Evolutionary conservation across 2,329 filamentous ascomycete genomes (phyloP).

Genomic region (Aspergillus bombycis): DNA sequence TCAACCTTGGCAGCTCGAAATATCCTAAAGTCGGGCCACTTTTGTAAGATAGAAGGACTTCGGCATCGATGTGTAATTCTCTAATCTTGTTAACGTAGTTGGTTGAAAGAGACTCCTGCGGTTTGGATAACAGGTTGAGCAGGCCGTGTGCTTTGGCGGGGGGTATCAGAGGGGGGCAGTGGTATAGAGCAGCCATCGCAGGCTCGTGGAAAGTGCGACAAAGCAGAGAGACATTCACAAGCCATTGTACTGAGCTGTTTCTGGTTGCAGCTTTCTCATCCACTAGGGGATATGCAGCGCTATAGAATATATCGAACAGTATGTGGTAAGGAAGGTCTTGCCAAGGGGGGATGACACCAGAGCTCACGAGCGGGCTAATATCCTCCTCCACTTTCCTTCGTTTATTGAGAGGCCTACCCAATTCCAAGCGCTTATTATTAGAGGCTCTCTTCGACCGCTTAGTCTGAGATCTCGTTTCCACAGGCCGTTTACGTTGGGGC

Average conservation of each 20-base stretch:
- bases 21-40: conserved; percentile 57
- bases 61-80: conserved; percentile 69
- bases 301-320: conserved; percentile 70
- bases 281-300: conserved; percentile 63
- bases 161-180: conserved; percentile 65
- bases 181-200: conserved; percentile 72
- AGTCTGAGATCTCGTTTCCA: conserved; percentile 23
- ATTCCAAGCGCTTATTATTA: conserved; percentile 19
- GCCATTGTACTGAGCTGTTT: conserved; percentile 54
- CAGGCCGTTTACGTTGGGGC: conserved; percentile 21
- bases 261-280: conserved; percentile 33
- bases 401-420: conserved; percentile 31
- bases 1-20: conserved; percentile 60
- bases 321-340: conserved; percentile 68
- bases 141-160: conserved; percentile 53
- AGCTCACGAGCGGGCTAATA: conserved; percentile 21
- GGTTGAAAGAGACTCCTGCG: conserved; percentile 53
- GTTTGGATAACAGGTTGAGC: conserved; percentile 58
- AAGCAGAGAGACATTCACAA: conserved; percentile 64
- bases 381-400: conserved; percentile 25
- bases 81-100: conserved; percentile 75
- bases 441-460: conserved; percentile 24
- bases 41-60: conserved; percentile 56
- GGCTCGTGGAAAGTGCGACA: conserved; percentile 72
- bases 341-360: conserved; percentile 58